Percentiles rank a stretch among this genome's conserved stretches.
These are phyloP conservation scores for Alternaria triticina DNA, from an alignment of 2,329 filamentous ascomycete species.

Conservation along the genomic window DNA sequence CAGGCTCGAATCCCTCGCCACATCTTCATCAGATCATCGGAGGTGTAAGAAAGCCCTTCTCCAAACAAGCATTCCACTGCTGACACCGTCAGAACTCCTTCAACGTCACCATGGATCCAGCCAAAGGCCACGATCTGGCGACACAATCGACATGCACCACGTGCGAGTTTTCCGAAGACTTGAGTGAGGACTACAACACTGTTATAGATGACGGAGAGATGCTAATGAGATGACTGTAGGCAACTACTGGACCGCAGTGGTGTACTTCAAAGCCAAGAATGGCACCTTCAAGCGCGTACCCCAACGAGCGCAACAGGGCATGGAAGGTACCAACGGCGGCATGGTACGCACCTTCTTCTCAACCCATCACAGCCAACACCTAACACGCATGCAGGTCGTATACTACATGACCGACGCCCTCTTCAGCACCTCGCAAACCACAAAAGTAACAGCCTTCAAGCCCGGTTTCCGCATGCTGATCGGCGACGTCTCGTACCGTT, in stretches of 20 bases:
- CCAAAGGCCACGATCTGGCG: slow-evolving; percentile 32
- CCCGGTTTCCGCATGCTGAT: slow-evolving; percentile 55
- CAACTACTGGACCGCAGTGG: slow-evolving; percentile 43
- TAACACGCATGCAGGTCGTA: slow-evolving; percentile 41
- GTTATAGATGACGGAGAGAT: neutral
- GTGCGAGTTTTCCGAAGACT: slow-evolving; percentile 53
- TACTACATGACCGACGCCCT: slow-evolving; percentile 54
- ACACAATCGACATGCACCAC: slow-evolving; percentile 51
- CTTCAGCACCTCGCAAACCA: slow-evolving; percentile 40
- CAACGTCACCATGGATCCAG: slow-evolving; percentile 52
- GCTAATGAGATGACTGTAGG: slow-evolving; percentile 18
- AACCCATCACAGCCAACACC: neutral
- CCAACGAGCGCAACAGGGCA: slow-evolving; percentile 52
- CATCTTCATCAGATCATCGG: slow-evolving; percentile 53
- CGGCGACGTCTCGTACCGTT: slow-evolving; percentile 43
- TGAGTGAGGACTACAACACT: slow-evolving; percentile 5
- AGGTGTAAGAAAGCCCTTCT: slow-evolving; percentile 32
- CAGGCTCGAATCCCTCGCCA: slow-evolving; percentile 44
- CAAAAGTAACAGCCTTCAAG: slow-evolving; percentile 52
- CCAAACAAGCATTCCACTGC: neutral
- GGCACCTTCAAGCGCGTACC: slow-evolving; percentile 51
- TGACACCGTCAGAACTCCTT: slow-evolving; percentile 49
- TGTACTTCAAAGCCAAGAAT: slow-evolving; percentile 37
- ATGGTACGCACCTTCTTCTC: slow-evolving; percentile 22
- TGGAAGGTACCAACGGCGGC: slow-evolving; percentile 52